Evolutionary conservation across 805 yeast genomes (phyloP).

Genomic region (Priceomyces fermenticarens): DNA sequence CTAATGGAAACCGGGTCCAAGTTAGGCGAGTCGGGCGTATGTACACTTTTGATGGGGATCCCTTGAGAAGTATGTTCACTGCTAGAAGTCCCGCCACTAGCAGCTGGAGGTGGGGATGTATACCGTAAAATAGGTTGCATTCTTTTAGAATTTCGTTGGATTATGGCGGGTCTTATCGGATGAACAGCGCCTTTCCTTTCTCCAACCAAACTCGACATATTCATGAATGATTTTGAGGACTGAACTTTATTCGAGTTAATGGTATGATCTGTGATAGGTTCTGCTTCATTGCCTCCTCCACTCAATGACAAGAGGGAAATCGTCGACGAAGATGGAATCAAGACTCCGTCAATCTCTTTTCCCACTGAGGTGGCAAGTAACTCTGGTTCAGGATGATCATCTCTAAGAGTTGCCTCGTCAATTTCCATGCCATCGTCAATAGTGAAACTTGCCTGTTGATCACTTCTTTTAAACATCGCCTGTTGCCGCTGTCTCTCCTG

Average conservation of each 20-base stretch:
- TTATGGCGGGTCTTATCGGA: conserved; percentile 16
- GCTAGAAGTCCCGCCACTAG: background rate
- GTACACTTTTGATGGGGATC: conserved; percentile 23
- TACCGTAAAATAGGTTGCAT: conserved; percentile 35
- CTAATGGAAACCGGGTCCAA: conserved; percentile 50
- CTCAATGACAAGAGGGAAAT: conserved; percentile 38
- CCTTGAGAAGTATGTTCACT: conserved; percentile 17
- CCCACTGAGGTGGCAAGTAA: conserved; percentile 43
- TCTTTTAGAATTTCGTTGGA: conserved; percentile 28
- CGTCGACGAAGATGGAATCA: conserved; percentile 42
- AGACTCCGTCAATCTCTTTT: conserved; percentile 35
- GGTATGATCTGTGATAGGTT: background rate
- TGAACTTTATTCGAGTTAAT: background rate
- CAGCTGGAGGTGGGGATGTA: conserved; percentile 27
- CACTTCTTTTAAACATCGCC: background rate
- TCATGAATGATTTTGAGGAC: background rate
- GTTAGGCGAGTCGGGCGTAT: conserved; percentile 49
- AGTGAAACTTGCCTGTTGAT: conserved; percentile 1
- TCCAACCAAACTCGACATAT: background rate
- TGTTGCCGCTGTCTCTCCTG: conserved; percentile 11
- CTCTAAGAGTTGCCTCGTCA: conserved; percentile 9
- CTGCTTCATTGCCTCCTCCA: conserved; percentile 7
- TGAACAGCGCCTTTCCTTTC: too few species aligned
- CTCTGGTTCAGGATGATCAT: conserved; percentile 45
- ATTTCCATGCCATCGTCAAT: background rate